Evolutionary conservation across 768 basidiomycete species (phyloP), one percentile per base, ranked within the genome.

Genomic region (Suillus decipiens): DNA sequence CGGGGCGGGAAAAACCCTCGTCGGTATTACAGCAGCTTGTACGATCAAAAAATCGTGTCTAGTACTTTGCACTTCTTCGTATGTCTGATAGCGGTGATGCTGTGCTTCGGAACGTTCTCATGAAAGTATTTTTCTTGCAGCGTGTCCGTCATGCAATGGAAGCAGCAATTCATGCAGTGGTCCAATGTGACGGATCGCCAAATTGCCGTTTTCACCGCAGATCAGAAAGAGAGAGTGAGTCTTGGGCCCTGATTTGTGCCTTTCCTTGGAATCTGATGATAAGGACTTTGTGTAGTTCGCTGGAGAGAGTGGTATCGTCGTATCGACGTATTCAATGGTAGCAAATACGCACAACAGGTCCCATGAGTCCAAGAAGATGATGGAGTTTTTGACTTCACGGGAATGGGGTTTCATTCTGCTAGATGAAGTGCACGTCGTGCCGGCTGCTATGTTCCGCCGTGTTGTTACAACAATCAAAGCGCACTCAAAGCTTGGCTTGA

Each of bases 311-410:
- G 97, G 97, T 41, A 98, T 99, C 66, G 96, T 99, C 37, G 91
- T 99, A 31, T 99, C 96, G 37, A 99, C 97, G 12, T 99, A 99
- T 75, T 98, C 96, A 5, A 99, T 99, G 97, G 96, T 99, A 59
- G 96, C 97, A 36, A 98, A 98, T 74, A 97, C 95, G 3, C 93
- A 95, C 71, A 97, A 98, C 74, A 87, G 97, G 67, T 97, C 97
- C n/a, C 95, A 99, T 73, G 95, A 96, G 72, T 93, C 97, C 19
- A 95, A 97, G 80, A 97, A 99, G 81, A 98, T 99, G 93, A 99
- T 99, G 97, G 96, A 99, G 68, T 99, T 99, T 72, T 76, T 99
- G 51, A 94, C 94, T 34, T 95, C 94, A n/a, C 82, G 96, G 60
- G 97, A 99, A 77, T 99, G 97, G 97, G 97, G 97, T 10, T 98